phyloP scores from a whole-genome alignment of 116 monocot species.

The Papilionanthe hybrid region DNA sequence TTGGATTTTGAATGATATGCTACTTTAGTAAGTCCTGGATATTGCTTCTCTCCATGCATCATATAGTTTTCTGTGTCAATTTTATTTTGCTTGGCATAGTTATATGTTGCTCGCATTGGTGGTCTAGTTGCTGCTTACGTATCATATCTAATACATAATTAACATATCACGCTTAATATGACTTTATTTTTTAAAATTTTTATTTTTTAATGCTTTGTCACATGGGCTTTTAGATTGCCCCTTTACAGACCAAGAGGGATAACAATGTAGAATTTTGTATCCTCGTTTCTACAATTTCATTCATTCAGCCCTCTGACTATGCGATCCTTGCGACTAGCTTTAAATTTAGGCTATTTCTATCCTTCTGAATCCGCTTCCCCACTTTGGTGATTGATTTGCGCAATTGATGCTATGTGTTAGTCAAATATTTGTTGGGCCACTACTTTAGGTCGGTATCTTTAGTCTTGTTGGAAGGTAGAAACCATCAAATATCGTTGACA shows the following conservation, averaged over 20 bases:
- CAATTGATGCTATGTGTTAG: background rate
- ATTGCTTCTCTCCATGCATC: no score
- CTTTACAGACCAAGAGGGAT: background rate
- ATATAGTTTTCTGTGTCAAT: no score
- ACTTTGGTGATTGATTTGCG: background rate
- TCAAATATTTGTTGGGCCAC: background rate
- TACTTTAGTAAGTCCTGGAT: no score
- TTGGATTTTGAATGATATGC: no score
- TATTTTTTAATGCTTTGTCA: background rate
- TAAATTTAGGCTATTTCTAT: background rate
- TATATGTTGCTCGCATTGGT: background rate
- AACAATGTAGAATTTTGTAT: background rate
- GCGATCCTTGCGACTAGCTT: background rate
- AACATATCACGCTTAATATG: background rate
- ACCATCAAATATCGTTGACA: background rate
- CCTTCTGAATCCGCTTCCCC: background rate
- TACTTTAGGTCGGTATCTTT: background rate
- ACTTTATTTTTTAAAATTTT: background rate
- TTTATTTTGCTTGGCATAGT: background rate
- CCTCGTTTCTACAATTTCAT: background rate
- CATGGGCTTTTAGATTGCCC: background rate
- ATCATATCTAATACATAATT: background rate
- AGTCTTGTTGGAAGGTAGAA: constrained; percentile 2
- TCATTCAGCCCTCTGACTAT: background rate
- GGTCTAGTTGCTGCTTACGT: background rate